phyloP scores from a whole-genome alignment of 2,329 filamentous ascomycete genomes.

The Colletotrichum salicis region DNA sequence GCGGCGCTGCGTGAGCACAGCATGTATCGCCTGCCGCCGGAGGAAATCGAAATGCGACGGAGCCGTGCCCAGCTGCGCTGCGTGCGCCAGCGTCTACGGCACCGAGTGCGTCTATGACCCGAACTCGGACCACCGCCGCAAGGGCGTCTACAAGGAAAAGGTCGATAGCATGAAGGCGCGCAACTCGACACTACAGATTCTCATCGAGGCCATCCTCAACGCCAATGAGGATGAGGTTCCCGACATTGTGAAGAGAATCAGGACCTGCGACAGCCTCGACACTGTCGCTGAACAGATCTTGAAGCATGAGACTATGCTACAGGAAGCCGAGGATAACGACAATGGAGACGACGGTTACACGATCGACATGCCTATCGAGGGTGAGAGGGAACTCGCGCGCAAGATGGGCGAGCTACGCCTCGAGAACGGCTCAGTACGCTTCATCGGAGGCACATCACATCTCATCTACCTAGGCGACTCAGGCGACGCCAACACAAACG shows the following conservation, averaged over 20 bases:
- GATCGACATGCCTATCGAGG: constrained; percentile 56
- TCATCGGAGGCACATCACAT: constrained; percentile 94
- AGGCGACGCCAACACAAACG: constrained; percentile 48
- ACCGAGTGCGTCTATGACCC: constrained; percentile 95
- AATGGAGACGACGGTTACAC: constrained; percentile 53
- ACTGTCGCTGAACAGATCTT: constrained; percentile 64
- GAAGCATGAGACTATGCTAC: constrained; percentile 51
- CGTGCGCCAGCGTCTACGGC: constrained; percentile 93
- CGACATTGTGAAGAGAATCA: constrained; percentile 84
- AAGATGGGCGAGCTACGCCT: constrained; percentile 93
- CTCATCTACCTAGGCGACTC: constrained; percentile 80
- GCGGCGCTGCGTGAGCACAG: constrained; percentile 84
- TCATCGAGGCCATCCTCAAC: constrained; percentile 93
- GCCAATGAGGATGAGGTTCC: constrained; percentile 88
- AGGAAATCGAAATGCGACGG: constrained; percentile 93
- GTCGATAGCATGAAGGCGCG: constrained; percentile 87
- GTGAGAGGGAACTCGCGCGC: constrained; percentile 84
- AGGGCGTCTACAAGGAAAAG: constrained; percentile 96
- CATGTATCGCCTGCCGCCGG: constrained; percentile 82
- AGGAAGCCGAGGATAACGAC: constrained; percentile 51
- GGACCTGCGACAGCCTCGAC: constrained; percentile 80
- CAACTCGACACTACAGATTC: constrained; percentile 88
- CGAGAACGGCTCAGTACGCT: constrained; percentile 87
- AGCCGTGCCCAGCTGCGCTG: constrained; percentile 88
- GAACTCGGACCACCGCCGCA: constrained; percentile 93